Conservation (phyloP, 139 green algal species). For the Nannochloris sp. region DNA sequence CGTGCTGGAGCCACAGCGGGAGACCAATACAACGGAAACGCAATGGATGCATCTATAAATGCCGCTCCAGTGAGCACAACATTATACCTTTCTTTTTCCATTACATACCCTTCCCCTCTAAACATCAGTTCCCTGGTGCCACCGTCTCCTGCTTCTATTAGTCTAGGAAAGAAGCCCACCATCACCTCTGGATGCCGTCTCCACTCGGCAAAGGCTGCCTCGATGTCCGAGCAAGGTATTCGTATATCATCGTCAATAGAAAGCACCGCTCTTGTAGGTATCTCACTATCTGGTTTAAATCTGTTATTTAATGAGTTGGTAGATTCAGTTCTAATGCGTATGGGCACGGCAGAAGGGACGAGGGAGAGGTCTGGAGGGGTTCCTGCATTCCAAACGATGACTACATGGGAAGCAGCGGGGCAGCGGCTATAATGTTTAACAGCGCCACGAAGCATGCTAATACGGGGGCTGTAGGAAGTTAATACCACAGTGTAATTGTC, state of each 20-base stretch:
- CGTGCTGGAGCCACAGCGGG: not conserved
- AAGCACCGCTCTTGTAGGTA: conserved; percentile 22
- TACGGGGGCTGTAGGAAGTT: not conserved
- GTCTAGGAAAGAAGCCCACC: conserved; percentile 27
- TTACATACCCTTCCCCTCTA: not conserved
- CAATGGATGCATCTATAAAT: conserved; percentile 20
- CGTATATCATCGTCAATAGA: conserved; percentile 18
- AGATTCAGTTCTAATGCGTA: conserved; percentile 25
- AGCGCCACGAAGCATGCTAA: not conserved
- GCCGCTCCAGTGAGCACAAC: conserved; percentile 19
- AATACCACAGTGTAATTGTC: not conserved
- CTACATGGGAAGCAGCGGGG: not conserved
- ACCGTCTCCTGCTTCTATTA: conserved; percentile 12
- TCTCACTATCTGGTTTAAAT: conserved; percentile 26
- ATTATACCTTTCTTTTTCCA: conserved; percentile 22
- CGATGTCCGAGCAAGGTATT: conserved; percentile 17
- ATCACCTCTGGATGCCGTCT: conserved; percentile 10
- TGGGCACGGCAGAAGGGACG: not conserved
- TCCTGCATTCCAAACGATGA: conserved; percentile 9
- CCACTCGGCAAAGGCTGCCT: conserved; percentile 30
- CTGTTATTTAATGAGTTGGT: conserved; percentile 40
- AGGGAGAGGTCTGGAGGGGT: not conserved
- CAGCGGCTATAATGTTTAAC: not conserved
- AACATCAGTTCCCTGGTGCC: conserved; percentile 5
- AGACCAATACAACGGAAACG: conserved; percentile 17